phyloP scores from a whole-genome alignment of 495 filamentous ascomycete genomes.

The Cenococcum geophilum region DNA sequence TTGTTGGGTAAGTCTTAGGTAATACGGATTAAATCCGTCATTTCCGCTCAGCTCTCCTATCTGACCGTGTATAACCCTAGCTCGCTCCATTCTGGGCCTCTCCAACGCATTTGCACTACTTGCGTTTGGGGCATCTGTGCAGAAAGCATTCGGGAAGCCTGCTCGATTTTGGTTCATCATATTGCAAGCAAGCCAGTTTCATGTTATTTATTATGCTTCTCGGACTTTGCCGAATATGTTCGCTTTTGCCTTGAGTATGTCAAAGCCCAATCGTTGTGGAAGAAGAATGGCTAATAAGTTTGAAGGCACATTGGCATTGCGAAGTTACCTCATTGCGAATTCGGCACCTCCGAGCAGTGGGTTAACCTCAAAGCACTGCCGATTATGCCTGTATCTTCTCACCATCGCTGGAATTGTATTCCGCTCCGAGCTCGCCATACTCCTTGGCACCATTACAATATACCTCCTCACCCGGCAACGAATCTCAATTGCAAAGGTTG shows the following conservation, averaged over 20 bases:
- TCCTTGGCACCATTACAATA: conserved; percentile 55
- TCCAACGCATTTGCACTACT: conserved; percentile 66
- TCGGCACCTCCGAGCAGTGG: conserved; percentile 32
- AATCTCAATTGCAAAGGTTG: conserved; percentile 49
- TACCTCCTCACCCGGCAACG: conserved; percentile 53
- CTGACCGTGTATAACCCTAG: conserved; percentile 37
- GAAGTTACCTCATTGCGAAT: conserved; percentile 58
- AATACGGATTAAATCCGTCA: background rate
- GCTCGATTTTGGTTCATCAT: conserved; percentile 76
- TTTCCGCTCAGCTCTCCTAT: background rate
- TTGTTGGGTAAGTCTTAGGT: conserved; percentile 18
- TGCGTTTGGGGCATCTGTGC: conserved; percentile 57
- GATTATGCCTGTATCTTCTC: conserved; percentile 61
- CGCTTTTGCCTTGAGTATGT: conserved; percentile 73
- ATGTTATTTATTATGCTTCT: conserved; percentile 89
- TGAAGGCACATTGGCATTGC: conserved; percentile 58
- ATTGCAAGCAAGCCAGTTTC: conserved; percentile 83
- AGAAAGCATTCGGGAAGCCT: conserved; percentile 59
- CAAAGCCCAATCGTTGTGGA: background rate
- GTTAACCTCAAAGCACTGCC: conserved; percentile 32
- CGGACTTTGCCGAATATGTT: conserved; percentile 95
- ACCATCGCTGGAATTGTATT: conserved; percentile 82
- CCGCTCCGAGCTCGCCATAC: conserved; percentile 80
- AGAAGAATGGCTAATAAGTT: background rate
- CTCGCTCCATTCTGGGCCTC: conserved; percentile 71